phyloP scores from a whole-genome alignment of 108 stramenopile genomes.

The Pseudonitzschia multiseries region DNA sequence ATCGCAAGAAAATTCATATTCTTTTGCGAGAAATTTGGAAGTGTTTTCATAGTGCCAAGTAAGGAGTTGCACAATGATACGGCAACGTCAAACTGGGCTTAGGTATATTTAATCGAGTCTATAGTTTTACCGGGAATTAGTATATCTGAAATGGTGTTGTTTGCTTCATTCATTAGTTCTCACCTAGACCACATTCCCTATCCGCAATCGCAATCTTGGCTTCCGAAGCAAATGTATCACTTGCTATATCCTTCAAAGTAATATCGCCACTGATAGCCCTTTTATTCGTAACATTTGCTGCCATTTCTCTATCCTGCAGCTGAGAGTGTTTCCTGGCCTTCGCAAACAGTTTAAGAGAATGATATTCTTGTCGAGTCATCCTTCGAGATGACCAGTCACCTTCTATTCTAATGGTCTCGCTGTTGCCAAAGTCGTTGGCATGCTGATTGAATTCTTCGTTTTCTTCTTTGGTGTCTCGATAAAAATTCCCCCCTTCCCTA shows the following conservation, averaged over 20 bases:
- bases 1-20: too few species aligned
- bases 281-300: neutral
- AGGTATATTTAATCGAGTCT: too few species aligned
- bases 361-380: conserved; percentile 21
- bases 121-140: too few species aligned
- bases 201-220: too few species aligned
- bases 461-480: neutral
- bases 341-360: conserved; percentile 14
- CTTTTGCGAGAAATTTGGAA: too few species aligned
- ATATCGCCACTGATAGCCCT: neutral
- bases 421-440: neutral
- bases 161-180: too few species aligned
- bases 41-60: too few species aligned
- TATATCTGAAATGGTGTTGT: too few species aligned
- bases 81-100: too few species aligned
- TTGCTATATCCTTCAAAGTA: neutral
- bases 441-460: neutral
- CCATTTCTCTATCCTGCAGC: neutral
- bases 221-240: too few species aligned
- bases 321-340: conserved; percentile 10
- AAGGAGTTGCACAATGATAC: too few species aligned
- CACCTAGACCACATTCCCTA: too few species aligned
- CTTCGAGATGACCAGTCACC: conserved; percentile 14
- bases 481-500: neutral
- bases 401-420: neutral